Evolutionary conservation across 352 stramenopile genomes (phyloP).

Genomic region (Phytopythium oedochilum): DNA sequence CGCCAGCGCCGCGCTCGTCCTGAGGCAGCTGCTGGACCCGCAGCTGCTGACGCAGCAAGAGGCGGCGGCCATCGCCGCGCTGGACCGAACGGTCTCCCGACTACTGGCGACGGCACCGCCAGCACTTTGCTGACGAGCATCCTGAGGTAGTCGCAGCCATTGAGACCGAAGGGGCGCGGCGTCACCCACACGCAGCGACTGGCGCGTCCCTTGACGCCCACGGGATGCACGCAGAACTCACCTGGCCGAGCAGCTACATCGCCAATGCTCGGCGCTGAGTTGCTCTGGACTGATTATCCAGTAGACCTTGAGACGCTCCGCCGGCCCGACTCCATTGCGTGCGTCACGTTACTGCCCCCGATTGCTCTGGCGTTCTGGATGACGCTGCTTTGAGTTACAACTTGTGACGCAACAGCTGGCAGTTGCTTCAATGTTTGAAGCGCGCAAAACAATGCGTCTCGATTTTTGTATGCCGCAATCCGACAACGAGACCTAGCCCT

Average conservation of each 20-base stretch:
- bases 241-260: no score
- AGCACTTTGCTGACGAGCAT: not conserved
- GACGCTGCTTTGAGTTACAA: no score
- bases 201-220: not conserved
- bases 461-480: no score
- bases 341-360: no score
- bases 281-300: not conserved
- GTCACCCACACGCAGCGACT: not conserved
- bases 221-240: no score
- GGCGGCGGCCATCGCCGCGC: conserved; percentile 16
- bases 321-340: no score
- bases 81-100: conserved; percentile 16
- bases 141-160: no score
- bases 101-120: conserved; percentile 3
- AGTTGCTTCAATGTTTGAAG: not conserved
- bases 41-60: conserved; percentile 11
- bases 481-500: not conserved
- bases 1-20: conserved; percentile 23
- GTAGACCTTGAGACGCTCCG: no score
- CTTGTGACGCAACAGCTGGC: no score
- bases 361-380: no score
- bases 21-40: conserved; percentile 32
- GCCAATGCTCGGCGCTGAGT: no score
- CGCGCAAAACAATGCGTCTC: no score
- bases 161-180: not conserved